Percentiles rank a stretch among this genome's conserved stretches.
phyloP scores from a whole-genome alignment of 768 basidiomycete genomes.

The Suillus spraguei region DNA sequence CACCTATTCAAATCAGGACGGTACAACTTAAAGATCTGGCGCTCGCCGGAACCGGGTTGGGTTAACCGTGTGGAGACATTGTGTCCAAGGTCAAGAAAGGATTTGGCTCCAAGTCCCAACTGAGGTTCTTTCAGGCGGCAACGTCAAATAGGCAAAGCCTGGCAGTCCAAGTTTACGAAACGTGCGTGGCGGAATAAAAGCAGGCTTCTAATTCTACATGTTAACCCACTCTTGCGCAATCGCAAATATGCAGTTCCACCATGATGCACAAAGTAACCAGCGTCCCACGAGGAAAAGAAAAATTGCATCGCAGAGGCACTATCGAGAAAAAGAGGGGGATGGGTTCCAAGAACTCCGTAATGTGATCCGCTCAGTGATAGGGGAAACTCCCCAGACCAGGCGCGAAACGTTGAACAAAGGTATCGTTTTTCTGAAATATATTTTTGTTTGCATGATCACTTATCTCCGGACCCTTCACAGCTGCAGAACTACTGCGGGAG shows the following conservation, averaged over 20 bases:
- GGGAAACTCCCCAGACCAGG: constrained; percentile 28
- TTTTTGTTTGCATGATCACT: background rate
- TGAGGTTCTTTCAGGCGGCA: too few species aligned
- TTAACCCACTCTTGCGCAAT: background rate
- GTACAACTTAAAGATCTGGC: background rate
- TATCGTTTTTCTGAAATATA: background rate
- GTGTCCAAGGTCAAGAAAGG: too few species aligned
- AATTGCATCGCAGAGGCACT: constrained; percentile 27
- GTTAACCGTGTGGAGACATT: too few species aligned
- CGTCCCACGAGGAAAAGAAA: constrained; percentile 8
- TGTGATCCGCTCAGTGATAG: constrained; percentile 26
- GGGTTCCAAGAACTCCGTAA: constrained; percentile 33
- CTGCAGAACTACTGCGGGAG: constrained; percentile 7
- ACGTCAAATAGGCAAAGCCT: too few species aligned
- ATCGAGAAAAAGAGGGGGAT: constrained; percentile 34
- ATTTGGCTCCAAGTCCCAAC: too few species aligned
- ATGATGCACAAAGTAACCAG: background rate
- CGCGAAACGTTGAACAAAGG: constrained; percentile 31
- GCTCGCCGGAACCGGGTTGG: background rate
- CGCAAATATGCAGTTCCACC: background rate
- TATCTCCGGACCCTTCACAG: background rate
- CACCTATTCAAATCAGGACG: background rate
- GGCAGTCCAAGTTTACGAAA: background rate
- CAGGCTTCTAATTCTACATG: background rate
- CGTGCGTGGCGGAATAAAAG: background rate